Conservation (phyloP, 306 rosid genomes). For the Mucuna pruriens region DNA sequence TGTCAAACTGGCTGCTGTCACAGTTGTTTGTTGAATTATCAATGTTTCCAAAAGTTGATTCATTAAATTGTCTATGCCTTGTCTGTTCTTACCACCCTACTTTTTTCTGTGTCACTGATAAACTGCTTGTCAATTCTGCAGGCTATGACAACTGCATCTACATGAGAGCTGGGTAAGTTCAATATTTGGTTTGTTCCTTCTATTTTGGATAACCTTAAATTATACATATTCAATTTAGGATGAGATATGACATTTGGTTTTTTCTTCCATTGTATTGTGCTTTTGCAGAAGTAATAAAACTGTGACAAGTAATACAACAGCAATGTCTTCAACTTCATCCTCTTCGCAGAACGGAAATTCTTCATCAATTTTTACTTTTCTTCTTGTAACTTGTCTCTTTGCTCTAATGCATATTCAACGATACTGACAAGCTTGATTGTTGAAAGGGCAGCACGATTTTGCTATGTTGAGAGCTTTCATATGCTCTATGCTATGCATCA, state of each 20-base stretch:
- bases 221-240: not conserved
- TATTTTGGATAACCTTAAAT: not conserved
- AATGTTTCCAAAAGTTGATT: not conserved
- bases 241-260: conserved; percentile 29
- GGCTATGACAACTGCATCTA: conserved; percentile 91
- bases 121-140: conserved; percentile 44
- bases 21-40: not conserved
- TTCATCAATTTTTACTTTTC: conserved; percentile 43
- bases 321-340: conserved; percentile 75
- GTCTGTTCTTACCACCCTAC: not conserved
- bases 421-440: conserved; percentile 41
- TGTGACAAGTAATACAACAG: conserved; percentile 64
- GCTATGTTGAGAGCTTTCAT: conserved; percentile 31
- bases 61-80: not conserved
- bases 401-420: conserved; percentile 40
- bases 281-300: conserved; percentile 74
- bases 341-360: conserved; percentile 42
- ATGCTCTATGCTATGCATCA: conserved; percentile 25
- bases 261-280: conserved; percentile 30
- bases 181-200: conserved; percentile 20
- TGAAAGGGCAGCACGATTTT: conserved; percentile 47
- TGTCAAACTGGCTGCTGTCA: not conserved
- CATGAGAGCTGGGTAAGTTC: conserved; percentile 76
- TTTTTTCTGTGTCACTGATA: conserved; percentile 18
- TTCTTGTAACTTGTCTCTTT: conserved; percentile 43